Evolutionary conservation across 2,329 filamentous ascomycete genomes (phyloP).

Genomic region (Drechslera avenae): DNA sequence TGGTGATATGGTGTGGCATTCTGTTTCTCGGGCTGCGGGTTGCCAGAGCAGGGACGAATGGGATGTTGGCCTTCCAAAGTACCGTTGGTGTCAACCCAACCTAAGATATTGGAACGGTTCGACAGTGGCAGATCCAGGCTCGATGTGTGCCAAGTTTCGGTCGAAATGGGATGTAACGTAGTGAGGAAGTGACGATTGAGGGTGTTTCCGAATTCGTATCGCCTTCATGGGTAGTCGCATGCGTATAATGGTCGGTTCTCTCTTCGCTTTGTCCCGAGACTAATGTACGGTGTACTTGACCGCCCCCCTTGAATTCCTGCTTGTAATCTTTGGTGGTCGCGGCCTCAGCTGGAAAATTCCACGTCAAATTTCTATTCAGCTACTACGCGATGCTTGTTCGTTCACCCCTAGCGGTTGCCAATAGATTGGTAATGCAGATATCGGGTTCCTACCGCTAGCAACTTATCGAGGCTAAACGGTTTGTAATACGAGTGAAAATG

Average conservation of each 20-base stretch:
- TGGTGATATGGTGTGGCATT: slow-evolving; percentile 39
- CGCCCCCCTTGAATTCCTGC: slow-evolving; percentile 6
- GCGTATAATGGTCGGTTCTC: background rate
- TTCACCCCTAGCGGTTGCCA: background rate
- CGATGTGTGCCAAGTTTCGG: too few relatives aligned
- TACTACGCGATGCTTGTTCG: slow-evolving; percentile 13
- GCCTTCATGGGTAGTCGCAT: background rate
- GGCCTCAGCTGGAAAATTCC: slow-evolving; percentile 5
- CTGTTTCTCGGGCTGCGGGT: background rate
- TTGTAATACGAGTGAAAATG: slow-evolving; percentile 6
- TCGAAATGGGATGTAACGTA: too few relatives aligned
- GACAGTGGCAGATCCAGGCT: too few relatives aligned
- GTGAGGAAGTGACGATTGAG: background rate
- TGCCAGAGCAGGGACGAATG: background rate
- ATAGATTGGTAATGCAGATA: background rate
- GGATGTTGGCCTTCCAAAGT: background rate
- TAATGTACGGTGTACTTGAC: slow-evolving; percentile 24
- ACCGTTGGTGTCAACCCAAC: too few relatives aligned
- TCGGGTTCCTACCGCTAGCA: slow-evolving; percentile 1
- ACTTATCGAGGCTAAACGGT: background rate
- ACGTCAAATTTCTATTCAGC: slow-evolving; percentile 3
- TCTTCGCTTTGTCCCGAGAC: background rate
- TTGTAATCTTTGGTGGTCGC: background rate
- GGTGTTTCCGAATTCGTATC: background rate
- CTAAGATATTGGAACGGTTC: too few relatives aligned